phyloP scores from a whole-genome alignment of 2,329 filamentous ascomycete genomes.

The Ceratocystis variospora region DNA sequence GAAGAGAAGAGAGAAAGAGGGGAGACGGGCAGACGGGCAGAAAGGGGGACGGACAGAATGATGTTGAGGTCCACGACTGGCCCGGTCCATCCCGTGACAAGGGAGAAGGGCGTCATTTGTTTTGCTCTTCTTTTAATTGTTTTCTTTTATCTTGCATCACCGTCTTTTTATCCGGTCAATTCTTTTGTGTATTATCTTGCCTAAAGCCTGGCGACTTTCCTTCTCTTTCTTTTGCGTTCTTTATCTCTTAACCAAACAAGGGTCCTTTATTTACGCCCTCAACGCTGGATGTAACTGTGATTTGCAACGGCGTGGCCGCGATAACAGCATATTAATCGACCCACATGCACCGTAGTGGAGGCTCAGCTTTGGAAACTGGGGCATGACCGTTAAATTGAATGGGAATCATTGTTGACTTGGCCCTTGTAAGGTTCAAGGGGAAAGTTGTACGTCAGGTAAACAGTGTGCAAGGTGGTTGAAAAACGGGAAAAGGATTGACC shows the following conservation, averaged over 20 bases:
- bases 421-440: neutral
- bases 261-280: neutral
- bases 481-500: too few relatives aligned
- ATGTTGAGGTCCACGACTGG: neutral
- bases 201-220: neutral
- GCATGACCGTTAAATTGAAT: neutral
- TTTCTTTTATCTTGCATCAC: neutral
- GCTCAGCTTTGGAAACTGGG: neutral
- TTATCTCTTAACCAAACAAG: neutral
- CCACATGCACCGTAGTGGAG: neutral
- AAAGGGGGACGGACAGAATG: neutral
- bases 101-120: neutral
- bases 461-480: neutral
- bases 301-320: neutral
- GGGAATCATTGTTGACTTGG: neutral
- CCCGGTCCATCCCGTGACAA: neutral
- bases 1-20: neutral
- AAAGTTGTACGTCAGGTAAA: neutral
- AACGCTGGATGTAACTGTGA: neutral
- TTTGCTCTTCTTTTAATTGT: too few relatives aligned
- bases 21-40: neutral
- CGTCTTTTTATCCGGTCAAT: neutral
- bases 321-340: neutral
- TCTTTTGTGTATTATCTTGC: neutral
- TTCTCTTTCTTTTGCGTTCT: neutral